Evolutionary conservation across 495 filamentous ascomycete genomes (phyloP).

Genomic region (Parathielavia appendiculata): DNA sequence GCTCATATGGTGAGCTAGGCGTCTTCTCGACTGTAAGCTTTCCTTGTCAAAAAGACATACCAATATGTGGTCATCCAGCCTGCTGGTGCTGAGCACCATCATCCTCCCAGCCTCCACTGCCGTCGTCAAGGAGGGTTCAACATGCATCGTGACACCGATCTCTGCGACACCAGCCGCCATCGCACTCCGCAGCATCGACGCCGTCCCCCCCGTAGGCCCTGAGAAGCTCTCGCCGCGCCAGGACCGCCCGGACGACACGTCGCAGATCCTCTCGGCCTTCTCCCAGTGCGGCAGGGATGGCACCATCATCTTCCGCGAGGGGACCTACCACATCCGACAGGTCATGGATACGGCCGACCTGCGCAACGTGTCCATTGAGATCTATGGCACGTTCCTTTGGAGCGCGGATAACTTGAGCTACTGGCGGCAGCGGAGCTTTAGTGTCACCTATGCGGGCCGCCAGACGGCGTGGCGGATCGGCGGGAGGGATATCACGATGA

Average conservation of each 20-base stretch:
- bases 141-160: slow-evolving; percentile 36
- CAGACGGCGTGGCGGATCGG: slow-evolving; percentile 41
- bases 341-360: slow-evolving; percentile 41
- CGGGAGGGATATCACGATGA: slow-evolving; percentile 33
- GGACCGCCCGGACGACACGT: slow-evolving; percentile 31
- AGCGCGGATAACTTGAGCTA: slow-evolving; percentile 37
- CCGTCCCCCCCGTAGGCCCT: slow-evolving; percentile 16
- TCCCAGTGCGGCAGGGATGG: slow-evolving; percentile 35
- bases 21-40: neutral
- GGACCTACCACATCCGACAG: slow-evolving; percentile 41
- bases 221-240: slow-evolving; percentile 16
- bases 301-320: slow-evolving; percentile 35
- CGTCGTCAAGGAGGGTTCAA: slow-evolving; percentile 34
- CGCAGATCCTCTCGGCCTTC: slow-evolving; percentile 43
- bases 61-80: slow-evolving; percentile 15
- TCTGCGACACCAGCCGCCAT: neutral
- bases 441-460: slow-evolving; percentile 37
- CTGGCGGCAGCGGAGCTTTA: slow-evolving; percentile 34
- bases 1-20: neutral
- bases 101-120: slow-evolving; percentile 20
- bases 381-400: slow-evolving; percentile 40
- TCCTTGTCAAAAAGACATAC: neutral
- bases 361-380: slow-evolving; percentile 37
- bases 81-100: slow-evolving; percentile 12
- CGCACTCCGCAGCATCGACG: slow-evolving; percentile 18